Evolutionary conservation across 1,139 yeast species (phyloP), one percentile per base, ranked within the genome.

Genomic region (Yamadazyma sp.): DNA sequence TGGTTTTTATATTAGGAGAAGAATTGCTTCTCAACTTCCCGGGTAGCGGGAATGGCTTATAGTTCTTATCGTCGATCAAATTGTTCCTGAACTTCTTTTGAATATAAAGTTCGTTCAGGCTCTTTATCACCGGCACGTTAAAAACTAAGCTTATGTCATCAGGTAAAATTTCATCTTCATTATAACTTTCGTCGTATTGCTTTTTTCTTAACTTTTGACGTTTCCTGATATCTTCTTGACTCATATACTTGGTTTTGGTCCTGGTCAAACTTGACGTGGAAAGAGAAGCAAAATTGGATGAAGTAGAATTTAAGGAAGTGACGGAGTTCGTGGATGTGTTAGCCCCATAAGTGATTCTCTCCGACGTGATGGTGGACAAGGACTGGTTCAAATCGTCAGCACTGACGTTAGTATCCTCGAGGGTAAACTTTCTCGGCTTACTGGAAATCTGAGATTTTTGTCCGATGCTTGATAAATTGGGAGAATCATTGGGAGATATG

Each of bases 91-190:
- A 34, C 36, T 39, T 49, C 29, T 55, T 51, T 20, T 57, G 50
- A 36, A 59, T 46, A 44, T 62, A 70, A 28, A 69, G 45, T 38
- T 67, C 71, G 36, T 62, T 61, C 41, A 64, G 65, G 47, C 61
- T 66, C 43, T 62, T 62, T 26, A 72, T 64, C 10, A 72, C 64
- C 1, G 77, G 77, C 12, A 73, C 77, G 44, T 73, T 73, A 48
- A 71, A 72, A 5, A 70, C 67, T 34, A 69, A 55, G 40, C 68
- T 71, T 40, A 67, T 53, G 44, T 69, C 75, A 46, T 64, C 63
- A 12, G 63, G 53, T 30, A 68, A 49, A 15, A 70, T 63, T 36
- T 67, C 73, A 39, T 69, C 75, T 42, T 72, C 77, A 44, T 63
- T 61, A 38, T 69, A 72, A 47, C 66, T 63, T 29, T 70, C 75